Evolutionary conservation across 345 rosid genomes (phyloP).

Genomic region (Theobroma cacao): DNA sequence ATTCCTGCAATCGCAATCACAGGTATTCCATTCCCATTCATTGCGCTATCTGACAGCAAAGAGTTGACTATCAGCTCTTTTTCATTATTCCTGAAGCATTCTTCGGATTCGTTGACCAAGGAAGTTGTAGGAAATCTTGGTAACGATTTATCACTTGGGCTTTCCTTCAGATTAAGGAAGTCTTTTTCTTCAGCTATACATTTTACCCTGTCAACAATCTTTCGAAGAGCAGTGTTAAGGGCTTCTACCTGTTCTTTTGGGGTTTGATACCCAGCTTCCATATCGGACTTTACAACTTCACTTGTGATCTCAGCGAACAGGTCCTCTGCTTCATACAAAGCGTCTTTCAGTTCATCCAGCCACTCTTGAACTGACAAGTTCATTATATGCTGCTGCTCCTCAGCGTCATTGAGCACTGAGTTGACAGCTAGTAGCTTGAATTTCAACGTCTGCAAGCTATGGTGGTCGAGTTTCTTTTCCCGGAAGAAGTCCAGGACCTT

Average conservation of each 20-base stretch:
- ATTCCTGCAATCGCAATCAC: not conserved
- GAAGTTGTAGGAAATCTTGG: constrained; percentile 32
- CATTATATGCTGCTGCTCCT: constrained; percentile 37
- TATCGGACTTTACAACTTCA: constrained; percentile 24
- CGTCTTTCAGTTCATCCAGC: constrained; percentile 33
- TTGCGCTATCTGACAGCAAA: constrained; percentile 26
- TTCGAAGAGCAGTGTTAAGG: constrained; percentile 13
- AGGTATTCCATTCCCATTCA: too few relatives aligned
- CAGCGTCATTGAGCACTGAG: constrained; percentile 36
- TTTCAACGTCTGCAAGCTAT: constrained; percentile 27
- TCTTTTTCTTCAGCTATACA: constrained; percentile 27
- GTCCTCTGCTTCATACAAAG: constrained; percentile 36
- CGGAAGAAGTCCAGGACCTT: constrained; percentile 22
- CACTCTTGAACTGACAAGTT: constrained; percentile 25
- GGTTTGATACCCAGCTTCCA: constrained; percentile 19
- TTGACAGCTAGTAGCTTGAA: constrained; percentile 24
- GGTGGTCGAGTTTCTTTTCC: constrained; percentile 18
- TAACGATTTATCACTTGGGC: constrained; percentile 8
- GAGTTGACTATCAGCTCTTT: constrained; percentile 21
- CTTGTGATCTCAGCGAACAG: constrained; percentile 31
- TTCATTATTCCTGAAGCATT: constrained; percentile 33
- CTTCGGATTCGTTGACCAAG: constrained; percentile 26
- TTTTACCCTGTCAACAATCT: constrained; percentile 27
- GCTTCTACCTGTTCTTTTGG: not conserved
- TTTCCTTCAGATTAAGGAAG: constrained; percentile 23